phyloP scores from a whole-genome alignment of 139 green algal genomes.

The Desmodesmus armatus region DNA sequence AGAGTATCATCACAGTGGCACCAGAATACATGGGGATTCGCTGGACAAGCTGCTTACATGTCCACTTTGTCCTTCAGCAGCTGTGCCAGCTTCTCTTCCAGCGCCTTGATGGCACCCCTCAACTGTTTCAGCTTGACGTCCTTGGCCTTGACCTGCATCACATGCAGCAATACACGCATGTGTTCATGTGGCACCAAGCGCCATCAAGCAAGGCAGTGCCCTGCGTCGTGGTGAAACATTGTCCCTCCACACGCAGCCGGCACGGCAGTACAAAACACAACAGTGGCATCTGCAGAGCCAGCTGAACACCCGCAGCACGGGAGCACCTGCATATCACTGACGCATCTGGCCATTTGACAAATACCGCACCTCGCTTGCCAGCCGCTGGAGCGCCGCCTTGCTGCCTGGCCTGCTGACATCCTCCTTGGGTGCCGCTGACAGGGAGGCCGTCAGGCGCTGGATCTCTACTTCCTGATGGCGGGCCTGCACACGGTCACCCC shows the following conservation, averaged over 20 bases:
- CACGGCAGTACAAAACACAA: too few species aligned
- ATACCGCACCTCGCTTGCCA: conserved; percentile 7
- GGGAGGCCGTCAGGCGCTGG: conserved; percentile 3
- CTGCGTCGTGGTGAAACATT: too few species aligned
- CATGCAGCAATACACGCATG: neutral
- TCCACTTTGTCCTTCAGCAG: conserved; percentile 65
- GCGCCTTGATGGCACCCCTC: conserved; percentile 69
- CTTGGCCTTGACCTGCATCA: conserved; percentile 45
- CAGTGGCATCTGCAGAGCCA: too few species aligned
- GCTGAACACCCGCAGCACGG: too few species aligned
- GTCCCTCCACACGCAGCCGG: too few species aligned
- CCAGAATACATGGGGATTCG: too few species aligned
- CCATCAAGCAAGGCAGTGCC: neutral
- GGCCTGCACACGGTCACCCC: too few species aligned
- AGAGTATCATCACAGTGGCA: too few species aligned
- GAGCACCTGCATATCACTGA: too few species aligned
- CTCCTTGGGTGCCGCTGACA: conserved; percentile 39
- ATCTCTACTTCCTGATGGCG: conserved; percentile 43
- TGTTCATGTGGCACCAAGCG: neutral
- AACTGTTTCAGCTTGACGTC: conserved; percentile 67
- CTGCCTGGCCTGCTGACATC: conserved; percentile 9
- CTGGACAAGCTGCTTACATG: conserved; percentile 56
- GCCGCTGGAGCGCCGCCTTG: conserved; percentile 12
- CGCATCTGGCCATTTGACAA: neutral
- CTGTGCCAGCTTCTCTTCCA: conserved; percentile 74